These are phyloP conservation scores for Malus sieversii DNA, from an alignment of 306 rosid genomes.

Conservation along the genomic window DNA sequence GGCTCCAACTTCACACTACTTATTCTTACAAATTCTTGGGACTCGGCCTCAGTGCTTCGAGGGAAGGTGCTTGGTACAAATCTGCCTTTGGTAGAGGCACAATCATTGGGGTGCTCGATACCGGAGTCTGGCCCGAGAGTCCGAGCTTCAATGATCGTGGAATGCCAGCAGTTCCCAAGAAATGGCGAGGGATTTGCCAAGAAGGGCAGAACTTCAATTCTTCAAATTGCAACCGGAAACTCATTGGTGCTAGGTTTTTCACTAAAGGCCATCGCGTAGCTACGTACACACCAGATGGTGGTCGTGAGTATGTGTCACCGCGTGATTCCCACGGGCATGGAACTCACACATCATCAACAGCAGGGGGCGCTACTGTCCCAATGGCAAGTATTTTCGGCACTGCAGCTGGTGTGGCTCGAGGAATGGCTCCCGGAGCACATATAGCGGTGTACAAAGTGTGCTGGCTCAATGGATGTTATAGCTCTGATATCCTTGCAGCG, in stretches of 20 bases:
- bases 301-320: conserved; percentile 62
- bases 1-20: conserved; percentile 59
- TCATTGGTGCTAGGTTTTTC: conserved; percentile 88
- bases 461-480: conserved; percentile 84
- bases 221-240: conserved; percentile 67
- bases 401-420: conserved; percentile 73
- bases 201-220: conserved; percentile 59
- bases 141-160: conserved; percentile 67
- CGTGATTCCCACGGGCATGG: conserved; percentile 90
- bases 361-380: conserved; percentile 58
- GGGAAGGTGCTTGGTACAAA: conserved; percentile 53
- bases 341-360: conserved; percentile 80
- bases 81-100: conserved; percentile 63
- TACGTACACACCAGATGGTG: conserved; percentile 21
- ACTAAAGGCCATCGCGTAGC: conserved; percentile 67
- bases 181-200: conserved; percentile 85
- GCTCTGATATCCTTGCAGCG: conserved; percentile 85
- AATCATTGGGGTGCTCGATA: conserved; percentile 81
- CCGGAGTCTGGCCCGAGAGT: conserved; percentile 93
- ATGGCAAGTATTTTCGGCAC: conserved; percentile 67
- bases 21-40: conserved; percentile 87
- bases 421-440: conserved; percentile 83
- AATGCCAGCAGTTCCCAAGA: conserved; percentile 70
- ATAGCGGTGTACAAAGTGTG: conserved; percentile 86
- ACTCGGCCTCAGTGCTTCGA: conserved; percentile 36